Base-by-base conservation (phyloP, 768 basidiomycete species). In the Termitomyces sp. region DNA sequence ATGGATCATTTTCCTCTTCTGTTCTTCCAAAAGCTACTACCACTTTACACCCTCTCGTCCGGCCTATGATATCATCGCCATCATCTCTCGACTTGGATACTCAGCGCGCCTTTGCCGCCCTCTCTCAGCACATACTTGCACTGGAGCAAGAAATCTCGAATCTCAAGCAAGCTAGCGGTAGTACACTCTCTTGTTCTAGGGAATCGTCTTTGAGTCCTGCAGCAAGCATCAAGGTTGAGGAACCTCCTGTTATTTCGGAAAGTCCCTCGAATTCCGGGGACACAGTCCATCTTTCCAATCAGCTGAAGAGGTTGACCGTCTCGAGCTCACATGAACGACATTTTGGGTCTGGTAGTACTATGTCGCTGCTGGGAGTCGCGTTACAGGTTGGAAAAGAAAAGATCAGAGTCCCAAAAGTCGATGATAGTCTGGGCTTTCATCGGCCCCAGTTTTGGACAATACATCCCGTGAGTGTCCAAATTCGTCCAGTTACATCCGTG, bases 291-390 rank as follows among this genome's bases (percentile, higher is more conserved):
- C 57, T 63, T 54, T 53, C 57, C 19, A 54, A 48, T 19, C 57
- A 54, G 42, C 31, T 65, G 42, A 61, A 63, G 37, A 44, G 53
- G 40, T 41, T 65, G 57, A 60, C 43, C 15, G 54, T 65, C 43
- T 42, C 51, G 33, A 30, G 45, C 9, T 56, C 54, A 17, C 50
- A 61, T 15, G 33, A 45, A 19, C 64, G 64, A 35, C 61, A 60
- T 52, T 63, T 63, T 26, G 64, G 64, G 17, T 23, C 60, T 35
- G 61, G 62, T 2, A 65, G 64, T 35, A 56, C 51, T 26, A 49
- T 63, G 40, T 61, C 61, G 31, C 59, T 65, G 5, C 31, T 65
- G 3, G 61, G 59, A 33, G 61, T 60, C 19, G 64, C 64, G 1
- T 40, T 65, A 14, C 56, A 62, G 30, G 56, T 62, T 33, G 57